Evolutionary conservation across 225 moss, liverwort and hornwort species (phyloP).

Genomic region (Pseudisothecium myosuroides): DNA sequence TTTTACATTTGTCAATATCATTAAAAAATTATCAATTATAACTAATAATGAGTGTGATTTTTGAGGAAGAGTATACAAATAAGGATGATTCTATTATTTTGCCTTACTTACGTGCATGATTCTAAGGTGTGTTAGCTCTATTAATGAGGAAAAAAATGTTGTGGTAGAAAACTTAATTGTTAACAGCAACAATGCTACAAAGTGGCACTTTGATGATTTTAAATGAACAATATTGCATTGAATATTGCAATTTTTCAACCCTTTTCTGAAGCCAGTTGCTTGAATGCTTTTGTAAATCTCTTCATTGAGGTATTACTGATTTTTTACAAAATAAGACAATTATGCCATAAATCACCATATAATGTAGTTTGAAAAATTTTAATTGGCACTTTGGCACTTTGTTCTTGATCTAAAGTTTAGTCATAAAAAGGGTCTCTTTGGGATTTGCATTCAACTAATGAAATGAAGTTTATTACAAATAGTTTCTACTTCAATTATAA

Average conservation of each 20-base stretch:
- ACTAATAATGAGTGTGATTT: no score
- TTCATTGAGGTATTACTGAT: background rate
- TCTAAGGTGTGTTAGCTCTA: rapidly evolving
- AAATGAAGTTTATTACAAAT: background rate
- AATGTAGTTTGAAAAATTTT: background rate
- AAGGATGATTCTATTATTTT: background rate
- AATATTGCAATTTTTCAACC: background rate
- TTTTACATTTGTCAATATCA: background rate
- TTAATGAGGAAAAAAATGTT: background rate
- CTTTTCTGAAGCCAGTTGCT: no score
- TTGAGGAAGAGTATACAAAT: background rate
- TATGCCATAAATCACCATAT: background rate
- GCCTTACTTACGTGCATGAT: background rate
- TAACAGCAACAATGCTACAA: rapidly evolving
- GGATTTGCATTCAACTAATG: background rate
- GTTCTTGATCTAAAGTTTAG: background rate
- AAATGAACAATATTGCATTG: background rate
- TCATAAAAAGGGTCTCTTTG: background rate
- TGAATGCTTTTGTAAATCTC: background rate
- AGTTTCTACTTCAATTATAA: background rate
- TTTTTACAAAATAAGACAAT: background rate
- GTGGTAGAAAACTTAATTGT: background rate
- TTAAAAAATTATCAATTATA: background rate
- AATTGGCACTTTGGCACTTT: background rate
- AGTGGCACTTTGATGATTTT: background rate